These are phyloP conservation scores for Aspergillus nomiae DNA, from an alignment of 2,329 filamentous ascomycete species.

Conservation along the genomic window DNA sequence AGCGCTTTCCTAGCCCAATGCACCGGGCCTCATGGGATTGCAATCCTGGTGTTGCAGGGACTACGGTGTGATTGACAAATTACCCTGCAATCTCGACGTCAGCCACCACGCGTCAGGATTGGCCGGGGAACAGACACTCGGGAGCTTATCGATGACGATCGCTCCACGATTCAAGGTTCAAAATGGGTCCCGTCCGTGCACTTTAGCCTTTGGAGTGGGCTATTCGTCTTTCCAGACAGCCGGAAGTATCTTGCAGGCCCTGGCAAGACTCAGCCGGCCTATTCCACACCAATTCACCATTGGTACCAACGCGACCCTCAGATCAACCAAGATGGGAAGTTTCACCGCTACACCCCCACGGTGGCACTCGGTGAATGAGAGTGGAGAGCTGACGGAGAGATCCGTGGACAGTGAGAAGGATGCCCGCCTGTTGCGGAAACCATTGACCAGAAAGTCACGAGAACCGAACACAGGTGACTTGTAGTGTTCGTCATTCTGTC, in stretches of 20 bases:
- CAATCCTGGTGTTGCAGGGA: conserved; percentile 1
- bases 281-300: not conserved
- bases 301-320: not conserved
- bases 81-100: conserved; percentile 1
- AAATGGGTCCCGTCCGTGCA: not conserved
- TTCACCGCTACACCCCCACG: not conserved
- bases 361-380: not conserved
- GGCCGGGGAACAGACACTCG: not conserved
- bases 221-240: not conserved
- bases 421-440: not conserved
- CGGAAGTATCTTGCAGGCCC: no score
- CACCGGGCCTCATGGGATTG: not conserved
- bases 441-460: not conserved
- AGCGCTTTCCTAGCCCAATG: not conserved
- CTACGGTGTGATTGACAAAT: conserved; percentile 1
- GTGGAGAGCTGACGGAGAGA: not conserved
- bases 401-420: not conserved
- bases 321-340: not conserved
- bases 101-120: not conserved
- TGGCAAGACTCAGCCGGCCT: not conserved
- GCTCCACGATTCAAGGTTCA: not conserved
- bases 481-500: not conserved
- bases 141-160: conserved; percentile 3
- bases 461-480: not conserved
- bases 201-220: not conserved